These are phyloP conservation scores for Rubroshorea leprosula DNA, from an alignment of 345 rosid species.

Conservation along the genomic window DNA sequence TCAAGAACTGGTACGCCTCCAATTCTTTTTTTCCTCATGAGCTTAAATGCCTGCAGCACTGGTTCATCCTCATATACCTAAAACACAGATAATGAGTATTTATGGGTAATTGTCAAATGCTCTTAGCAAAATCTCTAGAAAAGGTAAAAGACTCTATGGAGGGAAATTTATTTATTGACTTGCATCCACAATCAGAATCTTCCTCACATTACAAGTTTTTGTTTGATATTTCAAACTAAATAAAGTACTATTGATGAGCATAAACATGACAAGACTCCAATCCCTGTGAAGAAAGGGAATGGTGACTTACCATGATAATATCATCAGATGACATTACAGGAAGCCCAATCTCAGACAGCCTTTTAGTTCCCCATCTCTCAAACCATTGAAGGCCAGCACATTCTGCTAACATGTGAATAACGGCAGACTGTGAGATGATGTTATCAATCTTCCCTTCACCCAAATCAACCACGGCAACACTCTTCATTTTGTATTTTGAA, in stretches of 20 bases:
- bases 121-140: neutral
- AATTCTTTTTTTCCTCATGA: conserved; percentile 72
- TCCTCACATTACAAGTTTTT: no score
- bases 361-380: conserved; percentile 89
- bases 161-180: no score
- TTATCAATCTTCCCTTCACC: conserved; percentile 75
- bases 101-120: neutral
- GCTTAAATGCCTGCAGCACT: conserved; percentile 94
- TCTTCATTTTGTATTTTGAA: conserved; percentile 98
- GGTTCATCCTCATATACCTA: conserved; percentile 89
- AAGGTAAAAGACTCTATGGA: no score
- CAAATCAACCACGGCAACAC: conserved; percentile 80
- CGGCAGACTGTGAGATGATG: conserved; percentile 88
- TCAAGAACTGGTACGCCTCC: conserved; percentile 85
- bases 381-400: conserved; percentile 94
- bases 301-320: conserved; percentile 51
- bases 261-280: neutral
- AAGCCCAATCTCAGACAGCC: conserved; percentile 82
- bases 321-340: conserved; percentile 50
- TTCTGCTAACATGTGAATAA: conserved; percentile 96
- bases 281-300: neutral
- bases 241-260: neutral
- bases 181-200: no score
- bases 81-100: conserved; percentile 9
- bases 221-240: neutral